These are phyloP conservation scores for Penicillium manginii DNA, from an alignment of 495 filamentous ascomycete species.

Conservation along the genomic window DNA sequence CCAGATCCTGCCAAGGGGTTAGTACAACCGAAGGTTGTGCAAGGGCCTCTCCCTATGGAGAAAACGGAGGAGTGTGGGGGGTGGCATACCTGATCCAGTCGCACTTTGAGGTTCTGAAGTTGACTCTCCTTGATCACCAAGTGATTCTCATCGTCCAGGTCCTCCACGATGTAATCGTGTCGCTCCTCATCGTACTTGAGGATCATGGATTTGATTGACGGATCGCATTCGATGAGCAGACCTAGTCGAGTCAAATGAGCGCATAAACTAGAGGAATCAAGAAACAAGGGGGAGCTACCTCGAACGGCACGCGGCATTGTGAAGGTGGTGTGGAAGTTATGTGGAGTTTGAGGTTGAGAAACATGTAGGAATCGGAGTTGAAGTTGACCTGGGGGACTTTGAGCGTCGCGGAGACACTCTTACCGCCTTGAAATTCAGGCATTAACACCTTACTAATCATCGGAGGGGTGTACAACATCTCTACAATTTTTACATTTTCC, in stretches of 20 bases:
- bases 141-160: conserved; percentile 70
- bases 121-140: conserved; percentile 74
- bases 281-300: conserved; percentile 31
- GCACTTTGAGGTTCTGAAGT: conserved; percentile 60
- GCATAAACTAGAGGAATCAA: background rate
- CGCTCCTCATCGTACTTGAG: conserved; percentile 68
- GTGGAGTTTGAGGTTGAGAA: background rate
- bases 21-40: background rate
- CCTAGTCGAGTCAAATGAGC: conserved; percentile 41
- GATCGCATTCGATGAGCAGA: conserved; percentile 76
- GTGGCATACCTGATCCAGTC: conserved; percentile 62
- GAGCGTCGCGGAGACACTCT: too few relatives aligned
- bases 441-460: too few relatives aligned
- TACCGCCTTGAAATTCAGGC: too few relatives aligned
- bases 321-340: background rate
- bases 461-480: too few relatives aligned
- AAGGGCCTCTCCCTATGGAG: background rate
- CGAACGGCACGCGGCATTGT: conserved; percentile 54
- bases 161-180: conserved; percentile 76
- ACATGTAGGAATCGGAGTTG: background rate
- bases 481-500: too few relatives aligned
- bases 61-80: background rate
- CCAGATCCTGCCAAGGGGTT: conserved; percentile 46
- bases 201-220: conserved; percentile 77
- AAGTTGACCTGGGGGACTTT: background rate